Base-by-base conservation (phyloP, 768 basidiomycete species). In the Termitomyces sp. region DNA sequence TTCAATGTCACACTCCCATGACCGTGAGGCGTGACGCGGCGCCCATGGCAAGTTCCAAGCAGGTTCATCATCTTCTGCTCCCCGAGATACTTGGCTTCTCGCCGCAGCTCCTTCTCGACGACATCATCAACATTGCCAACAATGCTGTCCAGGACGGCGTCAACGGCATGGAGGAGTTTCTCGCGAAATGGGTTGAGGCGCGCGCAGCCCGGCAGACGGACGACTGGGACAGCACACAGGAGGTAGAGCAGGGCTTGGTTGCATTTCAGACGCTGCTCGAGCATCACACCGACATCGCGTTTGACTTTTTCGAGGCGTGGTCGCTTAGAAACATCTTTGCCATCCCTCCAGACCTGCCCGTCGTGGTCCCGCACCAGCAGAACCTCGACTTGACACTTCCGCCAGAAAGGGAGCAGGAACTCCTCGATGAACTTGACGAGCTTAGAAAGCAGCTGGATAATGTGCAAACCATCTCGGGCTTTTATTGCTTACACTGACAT, bases 241-340 rank as follows among this genome's bases (percentile, higher is more conserved):
- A 90, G 59, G 78, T 89, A 22, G 86, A 88, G 62, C 84, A 92
- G 72, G 93, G 92, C 2, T 72, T 94, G 1, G 87, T 92, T 50
- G 81, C 90, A 24, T 92, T 96, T 61, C 91, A 95, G 69, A 94
- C 94, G 0, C 78, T 95, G 44, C 78, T 97, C 14, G 91, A 94
- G 66, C 85, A 85, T 55, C 93, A 94, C 63, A 87, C 90, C 44
- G 94, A 97, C 66, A 80, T 92, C 46, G 94, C 93, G 0, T 92
- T 95, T 59, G 94, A 97, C 69, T 90, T 88, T 67, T 91, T 97
- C 64, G 93, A 94, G 71, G 87, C 86, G 0, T 96, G 94, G 93
- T 86, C 85, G 12, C 69, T 94, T 65, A 77, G 92, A 42, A 97
- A 96, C 71, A 88, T 94, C 56, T 96, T 96, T 64, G 82, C 85